Evolutionary conservation across 1,139 yeast species (phyloP), one percentile per base, ranked within the genome.

Genomic region (Zygosaccharomyces pseudobailii): DNA sequence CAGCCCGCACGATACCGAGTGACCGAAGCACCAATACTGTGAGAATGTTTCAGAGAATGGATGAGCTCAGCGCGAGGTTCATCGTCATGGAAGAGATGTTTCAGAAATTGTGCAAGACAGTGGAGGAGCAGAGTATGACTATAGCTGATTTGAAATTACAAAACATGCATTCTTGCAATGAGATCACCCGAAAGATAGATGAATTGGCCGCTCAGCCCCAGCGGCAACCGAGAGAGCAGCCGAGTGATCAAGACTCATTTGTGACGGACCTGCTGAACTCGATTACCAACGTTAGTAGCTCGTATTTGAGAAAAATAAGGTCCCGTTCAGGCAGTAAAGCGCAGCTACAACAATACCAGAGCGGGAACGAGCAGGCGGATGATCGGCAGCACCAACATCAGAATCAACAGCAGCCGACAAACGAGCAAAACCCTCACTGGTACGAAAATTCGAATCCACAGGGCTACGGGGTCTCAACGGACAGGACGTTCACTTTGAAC

Each of bases 1-100:
- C 51, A 8, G 41, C 49, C 21, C 48, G 49, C 5, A 44, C 47
- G 4, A 46, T 48, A 32, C 44, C 45, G 7, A 39, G 38, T 17
- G 51, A 46, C 21, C 28, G 42, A 10, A 40, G 49, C 9, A 46
- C 46, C 20, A 48, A 48, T 34, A 48, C 47, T 21, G 41, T 58
- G 27, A 47, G 57, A 36, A 51, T 57, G 45, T 58, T 54, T 39
- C 66, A 62, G 47, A 53, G 65, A 36, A 55, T 63, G 62, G 67
- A 63, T 41, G 67, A 62, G 23, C 46, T 63, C 21, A 55, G 62
- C 25, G 62, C 61, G 4, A 51, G 67, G 42, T 42, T 63, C 50
- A 58, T 61, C 2, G 55, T 54, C 17, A 57, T 62, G 65, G 67
- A 63, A 40, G 62, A 61, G 40, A 55, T 55, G 50, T 57, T 62